Evolutionary conservation across 768 basidiomycete genomes (phyloP), one percentile per base, ranked within the genome.

Genomic region (Xerocomus brunneocitrinus): DNA sequence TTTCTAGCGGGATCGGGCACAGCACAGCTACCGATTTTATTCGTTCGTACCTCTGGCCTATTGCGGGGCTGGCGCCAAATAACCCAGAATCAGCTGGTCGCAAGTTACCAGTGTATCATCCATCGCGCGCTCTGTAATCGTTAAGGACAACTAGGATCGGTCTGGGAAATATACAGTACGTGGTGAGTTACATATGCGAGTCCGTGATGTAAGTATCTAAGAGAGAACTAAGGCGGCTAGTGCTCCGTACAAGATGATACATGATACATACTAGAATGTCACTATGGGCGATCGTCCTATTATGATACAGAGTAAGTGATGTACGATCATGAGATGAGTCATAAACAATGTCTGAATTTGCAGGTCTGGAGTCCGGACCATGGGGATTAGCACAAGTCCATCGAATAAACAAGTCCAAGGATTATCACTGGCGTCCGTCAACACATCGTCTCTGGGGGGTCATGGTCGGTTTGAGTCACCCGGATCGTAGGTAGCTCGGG

Each of bases 161-260:
- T 19, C 10, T 4, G 30, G 9, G 8, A 8, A 22, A 39, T 51
- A 44, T 53, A 1, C 13, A 2, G 13, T 34, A 10, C 47, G 56
- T 35, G 10, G n/a, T 48, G 8, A 25, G 38, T 39, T 41, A 41
- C 22, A 39, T 49, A 35, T 22, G 25, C 31, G 30, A 57, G 54
- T 57, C 52, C 62, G 28, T 56, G 35, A 28, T 36, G 12, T 51
- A 32, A 22, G 19, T 46, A 31, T 14, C 4, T 30, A 55, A 50
- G 28, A 8, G 10, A 42, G 41, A 31, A 42, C 47, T 50, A 0
- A 36, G 36, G 14, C 8, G 7, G 9, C 12, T 13, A 9, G 43
- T 30, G 16, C 0, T 24, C 24, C 24, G 12, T 30, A 45, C 28
- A 12, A n/a, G 42, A 45, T 31, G 44, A 19, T 31, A 10, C 44